phyloP scores from a whole-genome alignment of 2,329 filamentous ascomycete genomes.

The Fusarium hainanense region DNA sequence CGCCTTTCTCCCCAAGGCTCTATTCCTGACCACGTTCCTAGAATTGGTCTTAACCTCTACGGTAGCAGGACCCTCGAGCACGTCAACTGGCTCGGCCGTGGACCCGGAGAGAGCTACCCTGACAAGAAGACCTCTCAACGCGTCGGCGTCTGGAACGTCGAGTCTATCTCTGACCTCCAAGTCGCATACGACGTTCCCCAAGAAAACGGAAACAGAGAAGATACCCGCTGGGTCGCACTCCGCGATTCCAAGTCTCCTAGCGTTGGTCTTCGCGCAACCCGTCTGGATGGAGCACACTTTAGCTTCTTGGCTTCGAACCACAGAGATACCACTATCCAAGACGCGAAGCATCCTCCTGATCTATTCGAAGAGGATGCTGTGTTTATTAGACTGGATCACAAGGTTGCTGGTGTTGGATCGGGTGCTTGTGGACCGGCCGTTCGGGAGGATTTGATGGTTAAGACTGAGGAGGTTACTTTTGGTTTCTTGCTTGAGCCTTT shows the following conservation, averaged over 20 bases:
- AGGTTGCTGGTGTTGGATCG: conserved; percentile 62
- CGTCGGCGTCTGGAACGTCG: conserved; percentile 59
- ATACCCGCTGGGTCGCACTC: conserved; percentile 66
- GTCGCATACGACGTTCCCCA: conserved; percentile 74
- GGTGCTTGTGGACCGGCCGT: conserved; percentile 62
- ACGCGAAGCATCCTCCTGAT: conserved; percentile 72
- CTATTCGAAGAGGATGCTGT: conserved; percentile 62
- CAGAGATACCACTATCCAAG: conserved; percentile 62
- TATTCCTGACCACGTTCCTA: conserved; percentile 66
- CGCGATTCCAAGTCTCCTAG: conserved; percentile 29
- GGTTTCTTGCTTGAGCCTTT: conserved; percentile 54
- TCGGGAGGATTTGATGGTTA: conserved; percentile 57
- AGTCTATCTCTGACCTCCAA: conserved; percentile 61
- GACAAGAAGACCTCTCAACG: conserved; percentile 69
- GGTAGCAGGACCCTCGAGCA: conserved; percentile 59
- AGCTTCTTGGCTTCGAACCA: conserved; percentile 69
- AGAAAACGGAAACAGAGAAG: conserved; percentile 73
- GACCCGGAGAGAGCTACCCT: conserved; percentile 71
- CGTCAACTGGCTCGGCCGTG: conserved; percentile 70
- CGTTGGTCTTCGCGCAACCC: conserved; percentile 37
- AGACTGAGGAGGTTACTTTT: conserved; percentile 55
- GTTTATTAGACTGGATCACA: conserved; percentile 57
- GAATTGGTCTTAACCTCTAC: conserved; percentile 69
- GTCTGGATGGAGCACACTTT: conserved; percentile 45
- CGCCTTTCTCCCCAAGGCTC: conserved; percentile 60